Evolutionary conservation across 768 basidiomycete species (phyloP), one percentile per base, ranked within the genome.

Genomic region (Lentinus brumalis): DNA sequence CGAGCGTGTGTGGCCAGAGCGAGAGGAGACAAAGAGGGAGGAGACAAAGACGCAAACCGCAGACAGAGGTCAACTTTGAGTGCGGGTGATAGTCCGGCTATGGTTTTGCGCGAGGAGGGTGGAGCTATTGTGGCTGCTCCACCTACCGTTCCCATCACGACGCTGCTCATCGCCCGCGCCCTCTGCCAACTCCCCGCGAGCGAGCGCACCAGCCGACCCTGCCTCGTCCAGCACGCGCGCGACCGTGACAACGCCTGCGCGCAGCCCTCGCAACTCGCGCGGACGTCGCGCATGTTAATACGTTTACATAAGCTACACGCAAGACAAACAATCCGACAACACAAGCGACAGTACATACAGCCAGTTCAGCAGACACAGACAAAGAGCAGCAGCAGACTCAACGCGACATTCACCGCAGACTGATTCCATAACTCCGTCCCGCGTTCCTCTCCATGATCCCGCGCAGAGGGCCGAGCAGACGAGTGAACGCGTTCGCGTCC

Each of bases 401-500:
- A 5, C 45, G 40, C n/a, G 16, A 51, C 57, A 30, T 50, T 54
- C 46, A 39, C 16, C 53, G 53, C 60, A 61, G 15, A 15, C 51
- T 58, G 47, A 64, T 56, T 16, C 61, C 82, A 71, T 92, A 92
- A 51, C 79, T 81, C 70, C 91, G 88, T 21, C 88, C 91, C n/a
- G 92, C 89, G 69, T 88, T 86, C 66, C 93, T 85, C 70, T 94
- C 92, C 92, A 96, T 94, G 71, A 94, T 88, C 73, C 96, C 95
- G 61, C 92, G 86, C 64, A 96, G 78, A 21, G 95, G 94, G 4
- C 96, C 96, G 35, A 99, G 85, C 45, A 99, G 78, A 42, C 96
- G 87, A 12, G 94, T 97, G 71, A 99, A 99, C 18, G 96, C 91
- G 60, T 91, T 85, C 39, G 94, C 93, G 68, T 95, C 95, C 65